Evolutionary conservation across 163 green algal genomes (phyloP), one percentile per base, ranked within the genome.

Genomic region (Scenedesmus sp.): DNA sequence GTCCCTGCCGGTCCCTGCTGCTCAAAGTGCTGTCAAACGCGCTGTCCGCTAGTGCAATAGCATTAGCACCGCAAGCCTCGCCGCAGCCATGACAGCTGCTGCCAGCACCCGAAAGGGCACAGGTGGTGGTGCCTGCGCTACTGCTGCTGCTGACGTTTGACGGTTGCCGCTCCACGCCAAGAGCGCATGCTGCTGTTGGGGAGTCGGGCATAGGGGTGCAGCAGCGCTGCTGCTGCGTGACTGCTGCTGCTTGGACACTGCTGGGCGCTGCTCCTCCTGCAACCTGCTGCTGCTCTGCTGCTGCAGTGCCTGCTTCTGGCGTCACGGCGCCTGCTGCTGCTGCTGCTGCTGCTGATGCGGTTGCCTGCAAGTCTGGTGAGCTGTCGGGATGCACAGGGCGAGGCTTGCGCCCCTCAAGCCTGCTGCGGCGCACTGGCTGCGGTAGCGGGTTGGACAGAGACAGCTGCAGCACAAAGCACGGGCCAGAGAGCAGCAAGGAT

Each of bases 391-490:
- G 83, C 15, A 88, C 46, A 2, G 93, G 91, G 3, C 89, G 56
- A 24, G 93, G 79, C 42, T 91, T 91, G 37, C 93, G 86, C 13
- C 93, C 93, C 51, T 84, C 92, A 56, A 95, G 80, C 56, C 87
- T 88, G 86, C 90, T 94, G 40, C 89, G 83, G 35, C 81, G 65
- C 44, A 95, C 85, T 13, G 93, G 93, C 91, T 94, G 91, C 33
- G 91, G 91, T 33, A 93, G 35, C 2, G 93, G 93, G 61, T 93
- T 93, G 10, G 93, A 92, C n/a, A 95, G 83, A 22, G 91, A 93
- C 65, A 95, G 90, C 78, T 93, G 85, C 83, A 93, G 44, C 33
- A 85, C 70, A 53, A 65, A 44, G 81, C 40, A 81, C 78, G 51
- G 3, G 13, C 40, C 15, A 73, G 4, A 49, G 18, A 76, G 33